Percentiles rank a stretch among this genome's conserved stretches.
Conservation (phyloP, 371 early-diverging fungal genomes). For the Mucor plumbeus region DNA sequence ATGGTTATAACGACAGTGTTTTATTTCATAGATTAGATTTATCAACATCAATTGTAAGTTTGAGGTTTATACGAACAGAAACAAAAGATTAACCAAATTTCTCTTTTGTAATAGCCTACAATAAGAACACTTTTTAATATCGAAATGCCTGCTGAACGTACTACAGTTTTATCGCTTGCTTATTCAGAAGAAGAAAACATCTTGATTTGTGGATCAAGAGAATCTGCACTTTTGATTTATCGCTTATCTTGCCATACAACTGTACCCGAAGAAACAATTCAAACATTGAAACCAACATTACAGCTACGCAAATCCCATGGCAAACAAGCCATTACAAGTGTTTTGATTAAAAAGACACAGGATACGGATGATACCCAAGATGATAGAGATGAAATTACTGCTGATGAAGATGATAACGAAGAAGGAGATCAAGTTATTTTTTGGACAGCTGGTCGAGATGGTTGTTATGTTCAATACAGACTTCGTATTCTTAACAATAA, state of each 20-base stretch:
- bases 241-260: slow-evolving; percentile 34
- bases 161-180: slow-evolving; percentile 56
- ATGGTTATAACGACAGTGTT: slow-evolving; percentile 49
- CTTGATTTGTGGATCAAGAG: slow-evolving; percentile 65
- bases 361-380: not conserved
- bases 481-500: slow-evolving; percentile 30
- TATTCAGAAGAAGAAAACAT: slow-evolving; percentile 50
- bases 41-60: slow-evolving; percentile 26
- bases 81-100: no score
- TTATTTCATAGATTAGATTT: slow-evolving; percentile 44
- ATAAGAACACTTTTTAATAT: slow-evolving; percentile 51
- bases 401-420: slow-evolving; percentile 26
- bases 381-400: slow-evolving; percentile 27
- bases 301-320: slow-evolving; percentile 54
- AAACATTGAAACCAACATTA: slow-evolving; percentile 31
- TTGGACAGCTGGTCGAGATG: slow-evolving; percentile 76
- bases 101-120: slow-evolving; percentile 28
- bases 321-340: slow-evolving; percentile 59
- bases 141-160: slow-evolving; percentile 50
- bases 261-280: slow-evolving; percentile 1
- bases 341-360: slow-evolving; percentile 29
- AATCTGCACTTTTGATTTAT: slow-evolving; percentile 63
- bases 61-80: no score
- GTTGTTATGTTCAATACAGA: slow-evolving; percentile 67
- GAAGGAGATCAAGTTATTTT: slow-evolving; percentile 51